Base-by-base conservation (phyloP, 345 rosid genomes). In the Arabidopsis suecica region DNA sequence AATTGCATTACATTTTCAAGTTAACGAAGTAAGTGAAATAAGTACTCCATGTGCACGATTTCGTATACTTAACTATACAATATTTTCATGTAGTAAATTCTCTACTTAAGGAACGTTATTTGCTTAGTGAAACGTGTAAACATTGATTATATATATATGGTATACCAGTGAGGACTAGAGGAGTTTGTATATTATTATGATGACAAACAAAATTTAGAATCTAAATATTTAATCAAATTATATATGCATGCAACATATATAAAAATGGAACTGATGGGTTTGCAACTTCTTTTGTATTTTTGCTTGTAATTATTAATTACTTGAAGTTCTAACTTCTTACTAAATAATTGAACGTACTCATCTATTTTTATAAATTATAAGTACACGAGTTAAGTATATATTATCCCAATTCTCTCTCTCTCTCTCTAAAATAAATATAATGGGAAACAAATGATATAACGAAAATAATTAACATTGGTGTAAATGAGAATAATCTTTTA, bases 1-100 rank as follows among this genome's bases (percentile, higher is more conserved):
- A 23, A 41, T 9, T 14, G 50, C 38, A 56, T 38, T 58, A 38
- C 44, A 22, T 25, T 25, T 74, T 65, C 33, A 68, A 67, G 47
- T 34, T 37, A 48, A 58, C 51, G 14, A 64, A 53, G 28, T 42
- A 51, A 32, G 62, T 30, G 12, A 13, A 9, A 18, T 14, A 55
- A 56, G 47, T 54, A 63, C 4, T 28, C 4, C 32, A 0, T 54
- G 16, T 54, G 28, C 41, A 34, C 45, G 40, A 44, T 54, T 64
- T 32, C 23, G 56, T 41, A 20, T 25, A 62, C 16, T 12, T 11
- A 49, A 5, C 1, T 49, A 7, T 38, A 12, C n/a, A 50, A 49
- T 37, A 23, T 18, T 25, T 22, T 49, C 32, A 49, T 71, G 48
- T 50, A 34, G 9, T n/a, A 18, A 16, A 18, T 12, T 57, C 14